phyloP scores from a whole-genome alignment of 2,329 filamentous ascomycete species.

The Paecilomyces dactylethromorphus region DNA sequence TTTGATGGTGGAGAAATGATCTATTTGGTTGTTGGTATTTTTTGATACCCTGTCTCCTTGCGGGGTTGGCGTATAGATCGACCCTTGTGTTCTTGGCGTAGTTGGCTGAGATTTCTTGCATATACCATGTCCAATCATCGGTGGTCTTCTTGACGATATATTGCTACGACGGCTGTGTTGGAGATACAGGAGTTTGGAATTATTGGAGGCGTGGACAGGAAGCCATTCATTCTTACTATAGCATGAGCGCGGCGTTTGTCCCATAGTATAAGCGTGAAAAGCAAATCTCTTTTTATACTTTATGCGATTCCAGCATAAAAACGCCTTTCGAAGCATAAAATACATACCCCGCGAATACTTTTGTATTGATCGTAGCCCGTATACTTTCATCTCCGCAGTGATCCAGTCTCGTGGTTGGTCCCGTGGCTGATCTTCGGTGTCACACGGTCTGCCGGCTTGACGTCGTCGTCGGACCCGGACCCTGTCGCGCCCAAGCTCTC shows the following conservation, averaged over 20 bases:
- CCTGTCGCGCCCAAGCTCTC: neutral
- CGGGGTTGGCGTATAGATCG: neutral
- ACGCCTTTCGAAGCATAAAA: neutral
- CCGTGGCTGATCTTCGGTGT: neutral
- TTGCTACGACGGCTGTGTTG: neutral
- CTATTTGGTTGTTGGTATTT: slow-evolving; percentile 1
- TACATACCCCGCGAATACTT: neutral
- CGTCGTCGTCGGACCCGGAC: neutral
- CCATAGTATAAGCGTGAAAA: neutral
- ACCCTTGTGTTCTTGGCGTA: neutral
- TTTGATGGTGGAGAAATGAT: neutral
- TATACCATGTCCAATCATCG: neutral
- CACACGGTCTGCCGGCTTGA: neutral
- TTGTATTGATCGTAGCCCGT: neutral
- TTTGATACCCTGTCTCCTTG: neutral
- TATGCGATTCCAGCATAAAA: neutral
- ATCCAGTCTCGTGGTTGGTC: neutral
- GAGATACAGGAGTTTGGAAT: neutral
- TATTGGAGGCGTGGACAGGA: neutral
- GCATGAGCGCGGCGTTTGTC: neutral
- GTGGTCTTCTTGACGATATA: neutral
- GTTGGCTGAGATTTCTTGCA: neutral
- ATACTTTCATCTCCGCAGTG: neutral
- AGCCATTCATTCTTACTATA: neutral
- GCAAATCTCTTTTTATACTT: neutral